Conservation (phyloP, 768 basidiomycete genomes). For the Phaffia australis region DNA sequence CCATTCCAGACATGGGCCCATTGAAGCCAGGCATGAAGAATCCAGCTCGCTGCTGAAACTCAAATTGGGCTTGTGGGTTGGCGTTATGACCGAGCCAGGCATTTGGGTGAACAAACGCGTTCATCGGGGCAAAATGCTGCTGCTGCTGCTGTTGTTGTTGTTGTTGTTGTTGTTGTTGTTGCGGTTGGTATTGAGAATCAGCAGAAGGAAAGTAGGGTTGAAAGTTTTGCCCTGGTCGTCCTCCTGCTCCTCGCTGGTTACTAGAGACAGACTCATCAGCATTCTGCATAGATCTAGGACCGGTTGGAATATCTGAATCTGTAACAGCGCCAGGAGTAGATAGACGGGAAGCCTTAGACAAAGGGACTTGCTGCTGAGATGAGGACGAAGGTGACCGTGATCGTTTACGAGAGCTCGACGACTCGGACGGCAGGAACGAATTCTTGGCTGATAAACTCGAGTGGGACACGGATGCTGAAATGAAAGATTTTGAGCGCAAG, state of each 20-base stretch:
- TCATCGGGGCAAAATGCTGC: too few species aligned
- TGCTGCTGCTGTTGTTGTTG: neutral
- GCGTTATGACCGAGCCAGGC: too few species aligned
- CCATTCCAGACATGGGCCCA: too few species aligned
- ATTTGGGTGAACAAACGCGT: too few species aligned
- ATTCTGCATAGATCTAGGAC: too few species aligned
- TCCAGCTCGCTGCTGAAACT: too few species aligned
- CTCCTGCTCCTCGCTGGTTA: neutral
- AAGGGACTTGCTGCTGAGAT: neutral
- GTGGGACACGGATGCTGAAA: neutral
- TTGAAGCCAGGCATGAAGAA: too few species aligned
- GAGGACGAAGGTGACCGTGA: slow-evolving; percentile 10
- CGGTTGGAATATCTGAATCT: neutral
- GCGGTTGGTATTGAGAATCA: neutral
- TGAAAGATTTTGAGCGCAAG: slow-evolving; percentile 41
- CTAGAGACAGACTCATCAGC: neutral
- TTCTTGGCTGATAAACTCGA: neutral
- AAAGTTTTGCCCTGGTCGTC: neutral
- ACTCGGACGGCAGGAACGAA: neutral
- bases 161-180: slow-evolving; percentile 10
- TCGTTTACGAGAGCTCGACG: slow-evolving; percentile 9
- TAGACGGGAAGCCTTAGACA: slow-evolving; percentile 4
- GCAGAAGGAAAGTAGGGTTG: neutral
- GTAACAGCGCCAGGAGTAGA: slow-evolving; percentile 2
- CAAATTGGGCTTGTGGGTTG: too few species aligned